Conservation (phyloP, 2,329 filamentous ascomycete species). For the Verticillium isaacii region DNA sequence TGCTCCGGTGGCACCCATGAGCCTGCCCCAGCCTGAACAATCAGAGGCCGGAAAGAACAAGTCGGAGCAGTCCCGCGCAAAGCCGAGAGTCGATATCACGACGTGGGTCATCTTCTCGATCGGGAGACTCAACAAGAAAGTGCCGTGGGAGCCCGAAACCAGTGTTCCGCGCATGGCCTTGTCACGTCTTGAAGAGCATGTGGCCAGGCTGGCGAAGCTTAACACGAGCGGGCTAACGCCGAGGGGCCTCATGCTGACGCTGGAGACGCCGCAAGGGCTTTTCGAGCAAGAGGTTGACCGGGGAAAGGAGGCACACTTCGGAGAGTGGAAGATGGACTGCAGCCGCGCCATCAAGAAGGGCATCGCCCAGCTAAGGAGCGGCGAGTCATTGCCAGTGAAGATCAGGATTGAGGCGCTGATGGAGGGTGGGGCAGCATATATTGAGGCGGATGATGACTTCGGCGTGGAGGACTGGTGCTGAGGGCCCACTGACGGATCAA, state of each 20-base stretch:
- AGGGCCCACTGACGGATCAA: no score
- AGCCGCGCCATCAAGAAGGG: background rate
- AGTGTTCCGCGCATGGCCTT: background rate
- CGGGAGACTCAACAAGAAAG: background rate
- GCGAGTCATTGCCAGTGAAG: background rate
- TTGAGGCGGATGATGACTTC: background rate
- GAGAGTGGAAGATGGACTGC: background rate
- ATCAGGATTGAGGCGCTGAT: background rate
- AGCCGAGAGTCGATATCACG: background rate
- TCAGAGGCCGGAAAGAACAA: background rate
- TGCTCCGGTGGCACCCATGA: background rate
- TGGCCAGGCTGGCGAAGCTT: background rate
- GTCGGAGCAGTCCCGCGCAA: background rate
- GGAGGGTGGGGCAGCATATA: background rate
- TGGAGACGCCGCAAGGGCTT: background rate
- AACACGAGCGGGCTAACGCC: background rate
- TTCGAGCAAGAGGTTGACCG: background rate
- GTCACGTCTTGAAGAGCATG: background rate
- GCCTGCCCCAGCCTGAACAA: background rate
- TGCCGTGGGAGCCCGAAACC: background rate
- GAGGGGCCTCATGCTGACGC: background rate
- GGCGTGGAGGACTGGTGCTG: background rate
- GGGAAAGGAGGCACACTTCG: background rate
- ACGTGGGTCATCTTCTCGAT: background rate
- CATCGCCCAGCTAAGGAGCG: background rate